Base-by-base conservation (phyloP, 768 basidiomycete species). In the Phaeolepiota aurea region DNA sequence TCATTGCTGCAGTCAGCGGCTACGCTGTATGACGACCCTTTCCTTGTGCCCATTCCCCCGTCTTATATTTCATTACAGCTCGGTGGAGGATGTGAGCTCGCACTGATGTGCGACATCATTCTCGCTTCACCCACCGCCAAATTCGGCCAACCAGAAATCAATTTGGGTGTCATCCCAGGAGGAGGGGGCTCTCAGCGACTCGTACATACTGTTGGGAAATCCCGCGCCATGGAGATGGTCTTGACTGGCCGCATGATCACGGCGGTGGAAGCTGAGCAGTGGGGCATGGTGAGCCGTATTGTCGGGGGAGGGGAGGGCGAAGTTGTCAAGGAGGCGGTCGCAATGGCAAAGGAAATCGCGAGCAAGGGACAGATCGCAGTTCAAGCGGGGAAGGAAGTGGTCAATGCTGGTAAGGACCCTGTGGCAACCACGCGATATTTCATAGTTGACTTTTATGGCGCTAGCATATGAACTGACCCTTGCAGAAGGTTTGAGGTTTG, bases 111-210 rank as follows among this genome's bases (percentile, higher is more conserved):
- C 59, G 94, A 98, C 65, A 90, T 98, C 59, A 82, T 97, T 54
- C 78, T 96, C 37, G 89, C 83, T 13, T 85, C 90, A 3, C 85
- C 89, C 2, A 88, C 76, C 7, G 94, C 94, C 13, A 79, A 80
- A 51, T 96, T 99, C 50, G 91, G 91, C 13, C 94, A 96, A 57
- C 94, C 94, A 13, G 94, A 98, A 59, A 91, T 99, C 61, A 92
- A 87, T 55, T 73, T 97, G 20, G 94, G 92, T 40, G 82, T 89
- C 45, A 96, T 97, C 55, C 92, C 93, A 12, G 93, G 93, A 2
- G 90, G 85, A 5, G 94, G 93, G 20, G 93, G 93, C 3, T 89
- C 91, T 1, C 93, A 98, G 55, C 84, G 93, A 32, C 78, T 98
- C 40, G 77, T 87, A 11, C 78, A 71, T 46, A 72, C 83, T 7